Evolutionary conservation across 2,329 filamentous ascomycete genomes (phyloP), one percentile per base, ranked within the genome.

Genomic region (Fusarium guadeloupense): DNA sequence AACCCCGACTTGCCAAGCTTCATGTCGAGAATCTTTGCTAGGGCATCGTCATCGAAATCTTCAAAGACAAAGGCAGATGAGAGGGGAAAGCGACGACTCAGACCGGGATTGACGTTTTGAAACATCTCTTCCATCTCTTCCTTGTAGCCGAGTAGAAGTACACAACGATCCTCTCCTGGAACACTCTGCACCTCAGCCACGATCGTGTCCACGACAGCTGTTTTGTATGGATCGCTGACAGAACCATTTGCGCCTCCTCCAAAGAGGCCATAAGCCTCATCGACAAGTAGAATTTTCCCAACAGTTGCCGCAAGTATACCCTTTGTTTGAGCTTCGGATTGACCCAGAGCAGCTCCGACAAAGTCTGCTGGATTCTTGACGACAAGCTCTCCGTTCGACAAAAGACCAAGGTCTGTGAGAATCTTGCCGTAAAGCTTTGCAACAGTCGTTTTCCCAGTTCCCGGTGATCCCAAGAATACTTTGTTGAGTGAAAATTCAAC

Each of bases 251-350:
- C 77, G 2, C 76, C 73, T 35, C 78, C 79, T 2, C 75, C 73
- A 39, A 80, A 83, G 0, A 94, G 78, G 28, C 86, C 85, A 61
- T 94, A 93, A 0, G 90, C 90, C 69, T 95, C 91, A 59, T 94
- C 91, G 4, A 94, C 92, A 13, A 94, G 84, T 0, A 94, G 80
- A 0, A 93, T 89, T 62, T 93, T 94, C 0, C 91, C 91, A 0
- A 82, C 62, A 0, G 88, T 86, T 0, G 86, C 76, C 0, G 83
- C 85, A 0, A 94, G 78, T 7, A 93, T 92, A 0, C 79, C 87
- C 62, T 91, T 93, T 0, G 90, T 93, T 28, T 87, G 85, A 3
- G 81, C 78, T 71, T 94, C 90, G 0, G 90, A 93, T 2, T 82
- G 77, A 0, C 91, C 91, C 0, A 94, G 58, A 0, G 70, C 78